Base-by-base conservation (phyloP, 2,329 filamentous ascomycete species). In the Sporothrix brunneoviolacea region DNA sequence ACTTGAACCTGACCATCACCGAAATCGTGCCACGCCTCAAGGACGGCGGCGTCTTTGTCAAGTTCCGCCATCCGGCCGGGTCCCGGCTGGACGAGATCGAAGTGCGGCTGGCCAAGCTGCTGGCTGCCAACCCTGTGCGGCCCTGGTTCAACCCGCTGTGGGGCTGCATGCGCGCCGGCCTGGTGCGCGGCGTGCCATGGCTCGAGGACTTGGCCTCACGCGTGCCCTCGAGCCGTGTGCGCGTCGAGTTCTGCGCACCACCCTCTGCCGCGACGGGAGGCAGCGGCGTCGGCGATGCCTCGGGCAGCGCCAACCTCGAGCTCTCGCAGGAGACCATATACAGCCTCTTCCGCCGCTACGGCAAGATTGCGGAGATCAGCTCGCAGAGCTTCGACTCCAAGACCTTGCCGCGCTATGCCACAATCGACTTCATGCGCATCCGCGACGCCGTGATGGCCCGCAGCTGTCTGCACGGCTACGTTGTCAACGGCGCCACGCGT, bases 21-120 rank as follows among this genome's bases (percentile, higher is more conserved):
- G 85, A 95, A 61, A 84, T 96, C 15, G 67, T 96, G 16, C 90
- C 91, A 0, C 79, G 90, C 3, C 73, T 94, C 24, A 91, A 94
- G 60, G 93, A 98, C 62, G 93, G 93, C 15, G 93, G 93, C 12
- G 89, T 88, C 1, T 97, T 94, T 64, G 83, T 97, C 65, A 96
- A 94, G 65, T 90, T 94, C 63, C 77, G 76, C 15, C 79, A 75
- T 48, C 67, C 70, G 35, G 54, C 65, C 1, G 65, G 64, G 10
- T 59, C 69, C 9, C 63, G 68, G 4, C 61, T 68, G 3, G 64
- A 69, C 41, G 60, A 73, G 42, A 62, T 76, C 42, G 73, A 77
- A 61, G 62, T 71, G 18, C 73, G 72, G 3, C 69, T 95, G 4
- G 70, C 76, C 21, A 70, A 79, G 28, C 76, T 84, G 56, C 72